These are phyloP conservation scores for Penicillium hordei DNA, from an alignment of 2,329 filamentous ascomycete genomes.

Conservation along the genomic window DNA sequence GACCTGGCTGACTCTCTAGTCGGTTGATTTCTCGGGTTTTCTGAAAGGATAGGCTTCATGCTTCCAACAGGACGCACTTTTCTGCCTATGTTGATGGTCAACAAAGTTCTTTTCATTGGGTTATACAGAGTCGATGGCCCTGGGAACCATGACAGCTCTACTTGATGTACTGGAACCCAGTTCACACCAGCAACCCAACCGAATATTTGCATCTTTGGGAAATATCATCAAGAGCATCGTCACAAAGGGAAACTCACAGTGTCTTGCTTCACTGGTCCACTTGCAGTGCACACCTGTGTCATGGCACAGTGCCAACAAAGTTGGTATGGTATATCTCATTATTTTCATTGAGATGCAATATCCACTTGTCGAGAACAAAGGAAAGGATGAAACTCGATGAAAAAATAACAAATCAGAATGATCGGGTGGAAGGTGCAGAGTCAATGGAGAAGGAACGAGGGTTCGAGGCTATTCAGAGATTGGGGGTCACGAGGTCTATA, in stretches of 20 bases:
- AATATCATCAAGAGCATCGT: not conserved
- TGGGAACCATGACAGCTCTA: not conserved
- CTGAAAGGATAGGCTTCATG: constrained; percentile 6
- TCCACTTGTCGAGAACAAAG: constrained; percentile 6
- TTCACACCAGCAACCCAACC: not conserved
- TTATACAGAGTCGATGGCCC: not conserved
- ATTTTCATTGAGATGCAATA: constrained; percentile 14
- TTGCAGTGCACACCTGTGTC: constrained; percentile 28
- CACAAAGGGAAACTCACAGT: constrained; percentile 28
- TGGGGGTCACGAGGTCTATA: not conserved
- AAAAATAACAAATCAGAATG: not conserved
- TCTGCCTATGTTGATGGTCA: constrained; percentile 18
- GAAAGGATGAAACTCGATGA: not conserved
- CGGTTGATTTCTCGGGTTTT: constrained; percentile 3
- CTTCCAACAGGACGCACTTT: not conserved
- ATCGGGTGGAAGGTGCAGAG: not conserved
- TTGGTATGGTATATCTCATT: constrained; percentile 41
- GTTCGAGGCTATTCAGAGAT: not conserved
- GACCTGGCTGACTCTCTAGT: constrained; percentile 28
- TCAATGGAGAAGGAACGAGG: constrained; percentile 1
- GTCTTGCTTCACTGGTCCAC: constrained; percentile 28
- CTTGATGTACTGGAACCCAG: not conserved
- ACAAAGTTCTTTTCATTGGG: not conserved
- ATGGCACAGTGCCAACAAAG: constrained; percentile 37
- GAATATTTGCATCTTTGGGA: not conserved